Base-by-base conservation (phyloP, 1,284 basidiomycete genomes). In the Rhodofomes roseus region DNA sequence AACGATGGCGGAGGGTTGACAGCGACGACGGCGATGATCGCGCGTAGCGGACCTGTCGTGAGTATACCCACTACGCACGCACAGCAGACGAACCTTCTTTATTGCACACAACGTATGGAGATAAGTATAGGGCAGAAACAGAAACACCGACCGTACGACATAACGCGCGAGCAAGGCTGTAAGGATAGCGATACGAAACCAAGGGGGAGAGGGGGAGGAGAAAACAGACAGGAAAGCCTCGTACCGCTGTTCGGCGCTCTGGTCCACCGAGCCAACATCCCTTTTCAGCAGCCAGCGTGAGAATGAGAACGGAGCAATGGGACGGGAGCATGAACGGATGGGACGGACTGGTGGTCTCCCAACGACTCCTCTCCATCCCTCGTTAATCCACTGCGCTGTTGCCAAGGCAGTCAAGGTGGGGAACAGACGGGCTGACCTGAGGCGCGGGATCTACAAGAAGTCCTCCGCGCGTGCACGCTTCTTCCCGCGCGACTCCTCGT, bases 391-490 rank as follows among this genome's bases (percentile, higher is more conserved):
- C 41, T 51, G 46, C 20, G n/a, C n/a, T n/a, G n/a, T n/a, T n/a
- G n/a, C 31, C 4, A 34, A 11, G 31, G 31, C 11, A 59, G 31
- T 54, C 50, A 29, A 36, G 4, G 43, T 44, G 36, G 25, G 25
- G 18, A 36, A 36, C 11, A 54, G 11, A 23, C 25, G 54, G 55
- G 27, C 50, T 50, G 55, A 37, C 55, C 58, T 29, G 31, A 34
- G 6, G 54, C 51, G n/a, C 50, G 31, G 8, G 8, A 6, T 23
- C 66, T 72, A 90, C 64, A 90, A 74, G 71, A 89, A 91, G 71
- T 92, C 90, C 74, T 92, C 89, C 14, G 89, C 90, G 64, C 89
- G 77, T 37, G 89, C 87, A 56, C 89, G 78, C 72, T 92, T 92
- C 77, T 86, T 90, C 55, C 89, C 89, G 62, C 87, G 79, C 60